phyloP scores from a whole-genome alignment of 2,329 filamentous ascomycete species.

The Passalora sequoiae region DNA sequence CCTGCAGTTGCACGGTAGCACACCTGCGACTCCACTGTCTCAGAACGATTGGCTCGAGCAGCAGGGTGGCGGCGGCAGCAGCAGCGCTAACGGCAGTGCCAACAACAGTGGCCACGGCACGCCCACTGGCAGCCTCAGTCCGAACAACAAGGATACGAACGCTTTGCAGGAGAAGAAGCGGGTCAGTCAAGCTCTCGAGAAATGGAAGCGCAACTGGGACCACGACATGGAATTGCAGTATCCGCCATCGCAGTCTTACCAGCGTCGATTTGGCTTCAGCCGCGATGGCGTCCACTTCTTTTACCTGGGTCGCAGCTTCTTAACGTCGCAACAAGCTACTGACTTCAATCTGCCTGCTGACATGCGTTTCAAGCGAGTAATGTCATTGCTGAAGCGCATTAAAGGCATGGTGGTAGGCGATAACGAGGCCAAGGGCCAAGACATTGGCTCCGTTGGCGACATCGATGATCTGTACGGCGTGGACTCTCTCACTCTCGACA shows the following conservation, averaged over 20 bases:
- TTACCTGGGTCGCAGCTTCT: slow-evolving; percentile 62
- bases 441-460: slow-evolving; percentile 62
- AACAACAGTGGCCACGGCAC: slow-evolving; percentile 39
- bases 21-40: slow-evolving; percentile 53
- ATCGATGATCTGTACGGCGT: slow-evolving; percentile 64
- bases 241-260: slow-evolving; percentile 48
- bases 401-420: slow-evolving; percentile 59
- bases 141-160: slow-evolving; percentile 38
- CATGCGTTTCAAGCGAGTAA: slow-evolving; percentile 55
- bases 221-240: slow-evolving; percentile 65
- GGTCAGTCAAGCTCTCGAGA: slow-evolving; percentile 55
- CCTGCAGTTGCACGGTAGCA: slow-evolving; percentile 35
- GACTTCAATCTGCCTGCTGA: slow-evolving; percentile 55
- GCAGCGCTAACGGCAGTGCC: slow-evolving; percentile 24
- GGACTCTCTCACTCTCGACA: slow-evolving; percentile 59
- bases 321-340: slow-evolving; percentile 47
- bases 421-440: slow-evolving; percentile 60
- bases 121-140: slow-evolving; percentile 37
- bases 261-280: slow-evolving; percentile 62
- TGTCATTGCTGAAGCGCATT: slow-evolving; percentile 56
- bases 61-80: slow-evolving; percentile 32
- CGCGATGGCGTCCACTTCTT: slow-evolving; percentile 68
- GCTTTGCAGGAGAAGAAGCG: slow-evolving; percentile 46
- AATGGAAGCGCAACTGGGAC: slow-evolving; percentile 70
- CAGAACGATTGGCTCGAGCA: slow-evolving; percentile 55